These are phyloP conservation scores for Claviceps spartinae DNA, from an alignment of 2,329 filamentous ascomycete genomes.

Conservation along the genomic window DNA sequence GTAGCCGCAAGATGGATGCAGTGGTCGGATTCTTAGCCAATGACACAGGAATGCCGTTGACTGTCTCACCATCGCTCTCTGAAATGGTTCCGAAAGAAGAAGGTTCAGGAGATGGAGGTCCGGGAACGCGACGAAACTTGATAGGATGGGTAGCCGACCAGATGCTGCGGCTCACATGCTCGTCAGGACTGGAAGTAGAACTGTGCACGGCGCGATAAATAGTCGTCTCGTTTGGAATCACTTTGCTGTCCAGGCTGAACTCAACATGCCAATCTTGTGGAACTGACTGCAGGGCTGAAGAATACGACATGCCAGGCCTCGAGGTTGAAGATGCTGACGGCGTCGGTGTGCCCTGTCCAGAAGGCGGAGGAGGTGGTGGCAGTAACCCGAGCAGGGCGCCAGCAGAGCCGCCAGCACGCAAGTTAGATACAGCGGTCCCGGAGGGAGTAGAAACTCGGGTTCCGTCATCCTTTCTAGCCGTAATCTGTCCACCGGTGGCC, in stretches of 20 bases:
- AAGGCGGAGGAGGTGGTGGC: conserved; percentile 6
- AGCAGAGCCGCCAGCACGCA: conserved; percentile 26
- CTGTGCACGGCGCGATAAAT: conserved; percentile 90
- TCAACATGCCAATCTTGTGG: conserved; percentile 97
- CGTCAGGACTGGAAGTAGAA: conserved; percentile 35
- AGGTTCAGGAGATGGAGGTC: conserved; percentile 64
- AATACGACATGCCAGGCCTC: conserved; percentile 55
- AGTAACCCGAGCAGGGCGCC: conserved; percentile 6
- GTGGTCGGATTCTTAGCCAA: conserved; percentile 74
- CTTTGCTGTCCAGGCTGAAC: conserved; percentile 74
- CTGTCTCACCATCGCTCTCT: conserved; percentile 38
- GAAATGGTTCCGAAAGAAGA: conserved; percentile 40
- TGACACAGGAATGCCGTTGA: conserved; percentile 58
- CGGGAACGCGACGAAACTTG: conserved; percentile 76
- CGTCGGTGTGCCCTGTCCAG: conserved; percentile 31
- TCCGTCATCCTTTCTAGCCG: conserved; percentile 82
- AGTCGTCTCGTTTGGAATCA: conserved; percentile 81
- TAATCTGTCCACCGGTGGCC: conserved; percentile 73
- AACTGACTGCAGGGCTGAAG: conserved; percentile 63
- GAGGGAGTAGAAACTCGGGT: conserved; percentile 74
- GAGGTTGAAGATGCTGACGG: conserved; percentile 45
- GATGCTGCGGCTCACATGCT: conserved; percentile 59
- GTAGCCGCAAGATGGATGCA: conserved; percentile 70
- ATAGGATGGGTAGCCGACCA: conserved; percentile 88
- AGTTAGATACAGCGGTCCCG: conserved; percentile 13